Evolutionary conservation across 441 rosid species (phyloP).

Genomic region (Pelargonium cotyledonis): DNA sequence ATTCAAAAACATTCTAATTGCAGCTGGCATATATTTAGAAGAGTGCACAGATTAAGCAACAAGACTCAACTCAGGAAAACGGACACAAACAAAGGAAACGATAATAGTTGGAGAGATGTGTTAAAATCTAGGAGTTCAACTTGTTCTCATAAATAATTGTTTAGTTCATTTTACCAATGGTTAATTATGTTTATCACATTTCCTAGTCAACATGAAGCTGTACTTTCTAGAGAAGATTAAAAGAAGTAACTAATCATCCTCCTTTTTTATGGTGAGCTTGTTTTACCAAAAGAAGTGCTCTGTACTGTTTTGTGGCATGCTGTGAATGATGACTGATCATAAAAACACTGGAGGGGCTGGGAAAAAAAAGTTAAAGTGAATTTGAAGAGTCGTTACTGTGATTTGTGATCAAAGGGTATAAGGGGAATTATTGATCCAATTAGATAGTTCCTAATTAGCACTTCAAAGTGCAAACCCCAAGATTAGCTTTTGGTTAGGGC

Average conservation of each 20-base stretch:
- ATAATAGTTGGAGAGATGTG: background rate
- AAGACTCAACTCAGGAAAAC: background rate
- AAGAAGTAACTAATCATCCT: background rate
- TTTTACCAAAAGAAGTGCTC: conserved; percentile 2
- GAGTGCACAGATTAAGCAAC: conserved; percentile 6
- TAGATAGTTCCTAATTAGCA: conserved; percentile 2
- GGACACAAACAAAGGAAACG: background rate
- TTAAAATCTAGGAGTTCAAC: too few relatives aligned
- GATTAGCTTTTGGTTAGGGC: conserved; percentile 29
- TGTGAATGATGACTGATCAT: background rate
- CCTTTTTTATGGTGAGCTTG: conserved; percentile 8
- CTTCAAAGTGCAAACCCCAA: conserved; percentile 19
- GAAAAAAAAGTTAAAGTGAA: background rate
- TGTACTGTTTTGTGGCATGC: background rate
- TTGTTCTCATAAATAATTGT: too few relatives aligned
- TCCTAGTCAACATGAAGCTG: background rate
- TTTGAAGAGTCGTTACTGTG: background rate
- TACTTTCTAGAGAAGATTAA: background rate
- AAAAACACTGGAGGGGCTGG: background rate
- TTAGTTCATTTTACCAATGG: background rate
- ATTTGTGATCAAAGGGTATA: conserved; percentile 7
- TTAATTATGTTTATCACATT: background rate
- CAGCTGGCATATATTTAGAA: background rate
- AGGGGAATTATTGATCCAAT: conserved; percentile 3
- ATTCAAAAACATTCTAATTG: conserved; percentile 1